Percentiles rank a stretch among this genome's conserved stretches.
phyloP scores from a whole-genome alignment of 2,329 filamentous ascomycete genomes.

The Aspergillus neoniger region DNA sequence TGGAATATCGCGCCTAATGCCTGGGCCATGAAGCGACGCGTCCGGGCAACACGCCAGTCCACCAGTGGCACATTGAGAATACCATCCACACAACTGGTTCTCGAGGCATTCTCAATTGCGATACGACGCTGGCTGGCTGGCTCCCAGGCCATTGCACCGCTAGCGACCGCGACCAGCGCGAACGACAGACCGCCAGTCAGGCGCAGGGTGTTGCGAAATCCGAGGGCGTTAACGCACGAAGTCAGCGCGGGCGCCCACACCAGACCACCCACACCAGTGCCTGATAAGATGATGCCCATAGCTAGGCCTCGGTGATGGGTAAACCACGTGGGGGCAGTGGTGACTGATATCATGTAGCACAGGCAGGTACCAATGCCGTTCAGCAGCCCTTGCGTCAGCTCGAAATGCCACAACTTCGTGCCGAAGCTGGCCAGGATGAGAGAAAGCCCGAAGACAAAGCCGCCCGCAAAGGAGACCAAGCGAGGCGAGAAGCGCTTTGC shows the following conservation, averaged over 20 bases:
- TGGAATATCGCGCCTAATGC: slow-evolving; percentile 39
- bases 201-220: slow-evolving; percentile 42
- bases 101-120: slow-evolving; percentile 14
- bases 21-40: slow-evolving; percentile 40
- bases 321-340: slow-evolving; percentile 43
- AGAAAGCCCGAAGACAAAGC: slow-evolving; percentile 13
- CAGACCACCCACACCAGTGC: slow-evolving; percentile 44
- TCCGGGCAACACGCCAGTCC: slow-evolving; percentile 37
- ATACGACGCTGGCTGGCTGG: slow-evolving; percentile 2
- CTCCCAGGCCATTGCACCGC: slow-evolving; percentile 32
- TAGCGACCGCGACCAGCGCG: slow-evolving; percentile 28
- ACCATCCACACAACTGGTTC: slow-evolving; percentile 19
- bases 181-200: slow-evolving; percentile 36
- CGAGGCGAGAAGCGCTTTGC: slow-evolving; percentile 37
- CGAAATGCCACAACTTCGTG: slow-evolving; percentile 34
- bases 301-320: slow-evolving; percentile 36
- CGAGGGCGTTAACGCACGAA: slow-evolving; percentile 32
- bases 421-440: slow-evolving; percentile 37
- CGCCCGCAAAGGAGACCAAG: slow-evolving; percentile 31
- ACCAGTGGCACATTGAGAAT: slow-evolving; percentile 33
- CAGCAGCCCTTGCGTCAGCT: slow-evolving; percentile 39
- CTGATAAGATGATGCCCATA: slow-evolving; percentile 43
- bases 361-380: slow-evolving; percentile 42
- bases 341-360: slow-evolving; percentile 40
- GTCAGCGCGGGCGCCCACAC: slow-evolving; percentile 37